Evolutionary conservation across 495 filamentous ascomycete genomes (phyloP).

Genomic region (Talaromyces stipitatus): DNA sequence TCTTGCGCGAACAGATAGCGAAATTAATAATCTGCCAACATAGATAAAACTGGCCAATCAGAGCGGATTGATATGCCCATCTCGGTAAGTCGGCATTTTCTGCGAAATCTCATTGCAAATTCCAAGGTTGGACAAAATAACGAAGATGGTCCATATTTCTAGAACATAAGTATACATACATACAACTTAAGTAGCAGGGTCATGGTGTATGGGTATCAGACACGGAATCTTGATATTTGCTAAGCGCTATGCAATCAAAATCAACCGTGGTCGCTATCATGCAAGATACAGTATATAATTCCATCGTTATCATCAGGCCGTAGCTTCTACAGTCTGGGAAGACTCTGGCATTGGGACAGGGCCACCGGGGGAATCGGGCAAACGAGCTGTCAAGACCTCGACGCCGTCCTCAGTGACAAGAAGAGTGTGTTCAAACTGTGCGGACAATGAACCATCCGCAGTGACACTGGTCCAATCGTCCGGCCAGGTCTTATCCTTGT

Average conservation of each 20-base stretch:
- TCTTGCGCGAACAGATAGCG: background rate
- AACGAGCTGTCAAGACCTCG: constrained; percentile 83
- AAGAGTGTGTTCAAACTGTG: constrained; percentile 92
- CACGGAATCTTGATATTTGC: background rate
- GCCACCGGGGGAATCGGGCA: constrained; percentile 77
- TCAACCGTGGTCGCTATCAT: background rate
- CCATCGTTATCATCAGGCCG: background rate
- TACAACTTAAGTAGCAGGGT: too few species aligned
- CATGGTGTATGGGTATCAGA: background rate
- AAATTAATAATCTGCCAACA: background rate
- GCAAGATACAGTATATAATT: background rate
- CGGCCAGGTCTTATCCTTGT: constrained; percentile 79
- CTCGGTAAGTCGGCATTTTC: background rate
- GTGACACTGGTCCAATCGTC: constrained; percentile 89
- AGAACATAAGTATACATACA: too few species aligned
- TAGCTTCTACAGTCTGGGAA: background rate
- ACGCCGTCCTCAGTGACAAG: constrained; percentile 91
- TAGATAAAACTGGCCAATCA: background rate
- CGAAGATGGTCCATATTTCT: too few species aligned
- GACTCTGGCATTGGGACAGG: constrained; percentile 60
- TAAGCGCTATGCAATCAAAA: constrained; percentile 2
- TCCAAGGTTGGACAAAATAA: too few species aligned
- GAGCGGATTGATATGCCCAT: background rate
- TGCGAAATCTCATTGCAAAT: background rate
- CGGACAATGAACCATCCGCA: constrained; percentile 70